phyloP scores from a whole-genome alignment of 768 basidiomycete genomes.

The Roridomyces roridus region DNA sequence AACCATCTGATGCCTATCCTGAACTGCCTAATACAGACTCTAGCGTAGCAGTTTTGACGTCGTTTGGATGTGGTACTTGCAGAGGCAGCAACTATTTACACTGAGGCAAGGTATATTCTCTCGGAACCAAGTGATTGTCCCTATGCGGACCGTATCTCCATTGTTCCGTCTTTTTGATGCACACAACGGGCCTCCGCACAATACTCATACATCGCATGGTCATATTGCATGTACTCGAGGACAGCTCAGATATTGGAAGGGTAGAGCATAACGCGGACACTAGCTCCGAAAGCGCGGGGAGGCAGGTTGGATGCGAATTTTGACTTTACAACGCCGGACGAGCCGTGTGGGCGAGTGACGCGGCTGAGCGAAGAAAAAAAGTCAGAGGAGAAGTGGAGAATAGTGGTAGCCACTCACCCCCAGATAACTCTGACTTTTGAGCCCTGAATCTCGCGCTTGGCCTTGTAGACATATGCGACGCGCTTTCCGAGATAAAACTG shows the following conservation, averaged over 20 bases:
- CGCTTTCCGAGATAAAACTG: constrained; percentile 99
- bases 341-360: constrained; percentile 92
- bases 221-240: constrained; percentile 49
- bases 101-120: no score
- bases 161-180: no score
- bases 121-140: no score
- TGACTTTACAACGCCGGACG: constrained; percentile 94
- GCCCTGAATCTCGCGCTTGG: constrained; percentile 92
- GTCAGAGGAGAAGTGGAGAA: not conserved
- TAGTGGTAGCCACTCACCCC: constrained; percentile 81
- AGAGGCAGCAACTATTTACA: no score
- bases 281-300: constrained; percentile 92
- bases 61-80: no score
- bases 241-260: constrained; percentile 78
- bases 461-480: constrained; percentile 97
- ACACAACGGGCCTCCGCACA: no score
- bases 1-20: no score
- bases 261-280: constrained; percentile 93
- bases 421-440: constrained; percentile 98
- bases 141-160: no score
- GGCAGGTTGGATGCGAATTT: constrained; percentile 97
- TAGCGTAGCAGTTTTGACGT: no score
- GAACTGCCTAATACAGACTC: no score
- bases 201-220: no score
- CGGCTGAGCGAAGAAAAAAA: constrained; percentile 55